These are phyloP conservation scores for Drosera spatulata DNA, from an alignment of 179 eudicot genomes.

Conservation along the genomic window DNA sequence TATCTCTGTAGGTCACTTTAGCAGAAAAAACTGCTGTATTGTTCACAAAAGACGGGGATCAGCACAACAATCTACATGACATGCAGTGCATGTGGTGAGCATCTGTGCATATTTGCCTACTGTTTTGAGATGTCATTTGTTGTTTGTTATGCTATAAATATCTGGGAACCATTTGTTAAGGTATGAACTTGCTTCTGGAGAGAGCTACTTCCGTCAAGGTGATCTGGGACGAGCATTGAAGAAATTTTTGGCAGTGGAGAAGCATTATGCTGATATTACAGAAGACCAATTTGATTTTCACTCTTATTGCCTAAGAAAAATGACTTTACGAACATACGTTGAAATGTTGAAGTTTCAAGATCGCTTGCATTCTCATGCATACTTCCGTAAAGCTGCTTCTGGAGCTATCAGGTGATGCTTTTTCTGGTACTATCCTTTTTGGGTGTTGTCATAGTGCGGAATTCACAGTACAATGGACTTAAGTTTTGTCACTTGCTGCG, in stretches of 20 bases:
- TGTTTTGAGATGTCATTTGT: neutral
- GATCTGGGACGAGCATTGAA: conserved; percentile 93
- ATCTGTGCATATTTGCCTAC: conserved; percentile 4
- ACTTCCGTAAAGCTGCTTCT: conserved; percentile 90
- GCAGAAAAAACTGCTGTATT: conserved; percentile 96
- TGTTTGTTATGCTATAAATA: conserved; percentile 1
- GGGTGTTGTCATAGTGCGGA: too few species aligned
- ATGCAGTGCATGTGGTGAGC: conserved; percentile 99
- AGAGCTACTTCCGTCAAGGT: conserved; percentile 94
- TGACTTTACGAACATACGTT: conserved; percentile 90
- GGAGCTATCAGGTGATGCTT: conserved; percentile 79
- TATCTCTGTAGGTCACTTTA: conserved; percentile 44
- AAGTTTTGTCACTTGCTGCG: too few species aligned
- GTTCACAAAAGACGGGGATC: conserved; percentile 99
- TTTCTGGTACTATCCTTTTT: neutral
- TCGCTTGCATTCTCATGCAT: conserved; percentile 83
- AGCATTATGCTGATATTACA: conserved; percentile 95
- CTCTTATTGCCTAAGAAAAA: conserved; percentile 94
- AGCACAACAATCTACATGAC: conserved; percentile 87
- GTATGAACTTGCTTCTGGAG: conserved; percentile 99
- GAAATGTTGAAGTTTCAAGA: conserved; percentile 97
- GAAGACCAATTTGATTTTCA: conserved; percentile 99
- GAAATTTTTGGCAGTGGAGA: conserved; percentile 95
- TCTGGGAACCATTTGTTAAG: conserved; percentile 23
- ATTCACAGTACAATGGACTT: too few species aligned